Conservation (phyloP, 192 early-diverging fungal species). For the Linnemannia elongata region DNA sequence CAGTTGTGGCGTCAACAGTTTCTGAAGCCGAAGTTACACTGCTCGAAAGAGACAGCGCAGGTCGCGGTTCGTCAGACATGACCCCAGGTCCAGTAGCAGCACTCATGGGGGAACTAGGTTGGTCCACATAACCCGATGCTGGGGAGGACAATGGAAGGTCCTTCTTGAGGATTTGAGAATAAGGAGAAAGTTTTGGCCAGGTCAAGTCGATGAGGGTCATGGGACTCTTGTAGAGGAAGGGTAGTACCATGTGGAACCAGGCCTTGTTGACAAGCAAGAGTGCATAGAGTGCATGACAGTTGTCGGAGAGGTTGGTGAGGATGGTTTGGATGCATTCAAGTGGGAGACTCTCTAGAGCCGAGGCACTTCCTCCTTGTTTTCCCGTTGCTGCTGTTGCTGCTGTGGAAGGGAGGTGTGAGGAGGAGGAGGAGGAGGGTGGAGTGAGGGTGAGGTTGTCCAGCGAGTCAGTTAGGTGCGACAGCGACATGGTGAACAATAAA, state of each 20-base stretch:
- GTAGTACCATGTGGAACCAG: constrained; percentile 55
- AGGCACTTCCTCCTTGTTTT: background rate
- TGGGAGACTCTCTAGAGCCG: constrained; percentile 38
- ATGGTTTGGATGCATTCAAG: constrained; percentile 55
- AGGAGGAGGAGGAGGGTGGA: background rate
- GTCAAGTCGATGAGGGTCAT: constrained; percentile 48
- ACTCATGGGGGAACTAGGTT: background rate
- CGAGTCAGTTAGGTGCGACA: background rate
- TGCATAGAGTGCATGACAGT: constrained; percentile 44
- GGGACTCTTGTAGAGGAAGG: constrained; percentile 49
- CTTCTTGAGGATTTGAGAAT: constrained; percentile 39
- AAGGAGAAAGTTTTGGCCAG: constrained; percentile 47
- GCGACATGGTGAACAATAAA: constrained; percentile 2
- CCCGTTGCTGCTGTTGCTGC: too few relatives aligned
- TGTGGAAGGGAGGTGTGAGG: background rate
- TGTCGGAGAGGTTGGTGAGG: constrained; percentile 30
- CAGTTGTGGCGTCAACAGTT: background rate
- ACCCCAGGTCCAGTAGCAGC: background rate
- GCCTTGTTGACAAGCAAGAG: constrained; percentile 41
- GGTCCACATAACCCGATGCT: background rate
- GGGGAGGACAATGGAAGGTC: constrained; percentile 6
- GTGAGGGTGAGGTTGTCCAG: background rate
- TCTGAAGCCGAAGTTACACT: background rate
- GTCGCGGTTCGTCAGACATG: background rate
- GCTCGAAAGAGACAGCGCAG: background rate